Conservation (phyloP, 495 filamentous ascomycete species). For the Emericellopsis terricola region DNA sequence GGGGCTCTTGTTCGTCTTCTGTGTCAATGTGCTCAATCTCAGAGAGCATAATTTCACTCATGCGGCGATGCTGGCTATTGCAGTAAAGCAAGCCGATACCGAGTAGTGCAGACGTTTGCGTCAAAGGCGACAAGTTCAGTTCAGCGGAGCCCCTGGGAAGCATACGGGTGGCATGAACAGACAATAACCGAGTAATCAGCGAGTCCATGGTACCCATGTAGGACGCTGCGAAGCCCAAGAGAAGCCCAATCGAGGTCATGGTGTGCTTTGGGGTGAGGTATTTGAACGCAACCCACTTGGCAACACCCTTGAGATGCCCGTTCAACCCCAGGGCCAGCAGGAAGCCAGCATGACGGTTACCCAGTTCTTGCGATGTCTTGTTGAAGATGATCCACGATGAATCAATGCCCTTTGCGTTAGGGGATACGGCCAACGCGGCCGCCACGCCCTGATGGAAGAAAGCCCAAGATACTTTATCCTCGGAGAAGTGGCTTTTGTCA, state of each 20-base stretch:
- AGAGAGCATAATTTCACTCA: conserved; percentile 97
- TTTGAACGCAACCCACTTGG: conserved; percentile 98
- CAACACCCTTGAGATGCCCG: conserved; percentile 79
- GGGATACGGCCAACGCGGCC: conserved; percentile 76
- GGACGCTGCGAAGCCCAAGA: conserved; percentile 82
- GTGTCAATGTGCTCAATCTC: conserved; percentile 77
- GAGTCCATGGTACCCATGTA: conserved; percentile 95
- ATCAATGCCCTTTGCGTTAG: conserved; percentile 80
- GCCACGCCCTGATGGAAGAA: conserved; percentile 96
- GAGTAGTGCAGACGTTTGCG: conserved; percentile 93
- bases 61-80: conserved; percentile 87
- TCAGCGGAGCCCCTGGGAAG: conserved; percentile 81
- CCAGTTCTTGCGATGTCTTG: conserved; percentile 71
- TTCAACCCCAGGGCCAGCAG: conserved; percentile 85
- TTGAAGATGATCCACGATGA: conserved; percentile 98
- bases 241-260: conserved; percentile 92
- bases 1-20: conserved; percentile 49
- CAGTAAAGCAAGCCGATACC: conserved; percentile 91
- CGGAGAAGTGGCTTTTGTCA: conserved; percentile 64
- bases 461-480: conserved; percentile 94
- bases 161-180: conserved; percentile 93
- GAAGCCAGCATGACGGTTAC: conserved; percentile 86
- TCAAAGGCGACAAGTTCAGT: conserved; percentile 82
- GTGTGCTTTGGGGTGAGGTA: conserved; percentile 96
- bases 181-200: conserved; percentile 80